Evolutionary conservation across 768 basidiomycete species (phyloP).

Genomic region (Dioszegia hungarica): DNA sequence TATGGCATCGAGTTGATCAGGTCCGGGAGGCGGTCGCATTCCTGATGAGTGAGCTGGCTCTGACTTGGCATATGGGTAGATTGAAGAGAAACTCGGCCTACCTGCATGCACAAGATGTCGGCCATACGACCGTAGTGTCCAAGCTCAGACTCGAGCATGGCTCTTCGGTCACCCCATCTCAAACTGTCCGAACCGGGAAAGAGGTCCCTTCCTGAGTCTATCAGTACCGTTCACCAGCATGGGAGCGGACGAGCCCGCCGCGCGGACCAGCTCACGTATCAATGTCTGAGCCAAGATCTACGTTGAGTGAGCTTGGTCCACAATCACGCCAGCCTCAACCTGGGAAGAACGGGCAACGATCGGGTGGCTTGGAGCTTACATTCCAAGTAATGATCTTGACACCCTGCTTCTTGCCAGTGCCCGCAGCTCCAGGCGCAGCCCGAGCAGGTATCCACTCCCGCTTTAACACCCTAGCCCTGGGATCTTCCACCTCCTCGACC

Average conservation of each 20-base stretch:
- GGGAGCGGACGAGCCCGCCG: constrained; percentile 8
- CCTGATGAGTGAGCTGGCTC: constrained; percentile 53
- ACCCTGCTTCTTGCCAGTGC: background rate
- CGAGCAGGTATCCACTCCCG: constrained; percentile 30
- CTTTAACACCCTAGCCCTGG: constrained; percentile 26
- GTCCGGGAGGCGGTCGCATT: constrained; percentile 76
- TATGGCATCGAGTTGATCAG: constrained; percentile 63
- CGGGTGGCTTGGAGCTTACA: constrained; percentile 15
- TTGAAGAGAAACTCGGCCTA: constrained; percentile 41
- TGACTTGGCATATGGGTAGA: too few species aligned
- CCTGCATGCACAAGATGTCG: constrained; percentile 84
- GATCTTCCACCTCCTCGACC: constrained; percentile 7
- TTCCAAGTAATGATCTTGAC: constrained; percentile 46
- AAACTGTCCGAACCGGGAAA: constrained; percentile 59
- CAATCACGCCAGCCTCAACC: too few species aligned
- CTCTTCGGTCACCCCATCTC: constrained; percentile 66
- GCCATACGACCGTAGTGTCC: constrained; percentile 57
- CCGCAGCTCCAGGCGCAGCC: background rate
- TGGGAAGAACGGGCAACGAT: too few species aligned
- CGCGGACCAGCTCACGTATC: too few species aligned
- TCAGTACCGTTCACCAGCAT: background rate
- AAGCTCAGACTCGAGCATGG: constrained; percentile 75
- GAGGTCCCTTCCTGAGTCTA: constrained; percentile 38
- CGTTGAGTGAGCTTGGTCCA: too few species aligned
- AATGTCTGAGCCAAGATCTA: constrained; percentile 47